Conservation (phyloP, 768 basidiomycete species). For the Leccinum imitatum region DNA sequence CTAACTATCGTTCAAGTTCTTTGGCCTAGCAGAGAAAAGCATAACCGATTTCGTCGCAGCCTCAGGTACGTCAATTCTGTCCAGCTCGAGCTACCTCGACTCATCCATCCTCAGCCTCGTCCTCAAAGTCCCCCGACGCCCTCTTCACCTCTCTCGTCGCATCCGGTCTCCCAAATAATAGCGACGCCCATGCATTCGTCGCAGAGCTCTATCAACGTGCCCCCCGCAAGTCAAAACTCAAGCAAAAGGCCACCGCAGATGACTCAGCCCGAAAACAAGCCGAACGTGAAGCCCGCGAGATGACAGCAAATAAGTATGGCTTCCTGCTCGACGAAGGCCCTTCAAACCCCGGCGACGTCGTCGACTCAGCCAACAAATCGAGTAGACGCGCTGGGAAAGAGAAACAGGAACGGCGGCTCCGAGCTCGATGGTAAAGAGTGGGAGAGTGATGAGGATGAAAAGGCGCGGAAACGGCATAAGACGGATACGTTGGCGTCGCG, state of each 20-base stretch:
- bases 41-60: conserved; percentile 88
- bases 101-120: conserved; percentile 49
- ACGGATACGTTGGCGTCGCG: conserved; percentile 39
- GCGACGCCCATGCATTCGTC: conserved; percentile 80
- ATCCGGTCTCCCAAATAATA: conserved; percentile 78
- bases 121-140: conserved; percentile 76
- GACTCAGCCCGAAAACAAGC: conserved; percentile 58
- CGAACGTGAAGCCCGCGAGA: conserved; percentile 70
- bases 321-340: conserved; percentile 88
- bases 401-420: conserved; percentile 61
- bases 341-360: conserved; percentile 40
- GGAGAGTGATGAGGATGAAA: conserved; percentile 90
- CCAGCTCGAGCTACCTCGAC: not conserved
- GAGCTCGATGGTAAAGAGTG: conserved; percentile 82
- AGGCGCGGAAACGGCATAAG: conserved; percentile 62
- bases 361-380: conserved; percentile 35
- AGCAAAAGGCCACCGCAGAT: conserved; percentile 43
- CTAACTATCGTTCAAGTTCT: conserved; percentile 50
- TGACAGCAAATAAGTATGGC: conserved; percentile 72
- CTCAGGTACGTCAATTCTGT: conserved; percentile 52
- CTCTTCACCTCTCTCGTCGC: conserved; percentile 74
- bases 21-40: conserved; percentile 80
- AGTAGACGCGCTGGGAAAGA: conserved; percentile 36
- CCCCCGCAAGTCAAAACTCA: conserved; percentile 77
- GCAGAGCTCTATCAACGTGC: conserved; percentile 71